Conservation (phyloP, 306 rosid genomes). For the Senna tora region DNA sequence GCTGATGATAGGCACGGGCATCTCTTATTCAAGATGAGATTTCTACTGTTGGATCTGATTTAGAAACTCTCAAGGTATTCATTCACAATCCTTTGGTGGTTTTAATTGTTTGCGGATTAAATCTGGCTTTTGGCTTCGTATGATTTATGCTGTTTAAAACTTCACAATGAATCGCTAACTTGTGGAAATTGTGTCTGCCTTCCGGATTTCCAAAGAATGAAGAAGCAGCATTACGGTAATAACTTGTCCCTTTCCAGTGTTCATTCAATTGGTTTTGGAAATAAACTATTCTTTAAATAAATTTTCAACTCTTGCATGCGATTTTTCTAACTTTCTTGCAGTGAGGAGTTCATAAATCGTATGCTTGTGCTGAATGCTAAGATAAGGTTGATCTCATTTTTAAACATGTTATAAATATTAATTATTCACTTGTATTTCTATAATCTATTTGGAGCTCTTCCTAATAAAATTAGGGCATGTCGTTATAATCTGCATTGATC, state of each 20-base stretch:
- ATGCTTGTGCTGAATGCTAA: constrained; percentile 53
- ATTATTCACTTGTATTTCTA: neutral
- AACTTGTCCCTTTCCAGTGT: neutral
- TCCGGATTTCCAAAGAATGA: constrained; percentile 23
- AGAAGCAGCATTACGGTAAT: constrained; percentile 21
- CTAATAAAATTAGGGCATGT: neutral
- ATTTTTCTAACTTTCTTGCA: constrained; percentile 39
- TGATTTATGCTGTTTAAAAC: constrained; percentile 16
- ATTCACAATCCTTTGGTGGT: neutral
- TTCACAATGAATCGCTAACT: constrained; percentile 25
- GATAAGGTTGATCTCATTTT: constrained; percentile 43
- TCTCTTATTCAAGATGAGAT: constrained; percentile 59
- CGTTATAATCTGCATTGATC: neutral
- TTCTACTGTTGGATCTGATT: constrained; percentile 59
- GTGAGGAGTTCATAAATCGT: constrained; percentile 6
- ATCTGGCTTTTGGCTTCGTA: constrained; percentile 6
- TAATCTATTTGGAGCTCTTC: neutral
- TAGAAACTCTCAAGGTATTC: constrained; percentile 64
- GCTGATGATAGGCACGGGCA: constrained; percentile 64
- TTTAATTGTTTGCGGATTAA: neutral
- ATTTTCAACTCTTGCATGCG: neutral
- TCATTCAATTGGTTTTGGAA: neutral
- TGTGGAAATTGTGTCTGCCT: constrained; percentile 34
- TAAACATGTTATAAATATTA: constrained; percentile 7
- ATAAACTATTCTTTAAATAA: neutral